These are phyloP conservation scores for Debaryomyces robertsiae DNA, from an alignment of 1,139 yeast species.

Conservation along the genomic window DNA sequence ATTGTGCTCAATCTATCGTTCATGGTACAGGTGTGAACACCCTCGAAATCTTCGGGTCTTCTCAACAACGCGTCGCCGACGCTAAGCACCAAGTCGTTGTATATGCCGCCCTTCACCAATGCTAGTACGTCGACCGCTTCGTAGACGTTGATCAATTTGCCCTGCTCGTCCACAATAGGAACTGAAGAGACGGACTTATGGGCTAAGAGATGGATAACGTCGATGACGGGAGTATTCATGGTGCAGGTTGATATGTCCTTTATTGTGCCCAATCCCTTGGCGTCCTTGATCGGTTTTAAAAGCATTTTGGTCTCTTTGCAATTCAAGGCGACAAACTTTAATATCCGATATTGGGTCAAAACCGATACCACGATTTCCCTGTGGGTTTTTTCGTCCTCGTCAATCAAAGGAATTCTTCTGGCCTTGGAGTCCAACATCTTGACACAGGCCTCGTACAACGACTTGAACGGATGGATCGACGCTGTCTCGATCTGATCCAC, in stretches of 20 bases:
- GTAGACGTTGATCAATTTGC: conserved; percentile 82
- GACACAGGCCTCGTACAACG: conserved; percentile 91
- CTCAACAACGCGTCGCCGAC: conserved; percentile 97
- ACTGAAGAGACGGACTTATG: conserved; percentile 83
- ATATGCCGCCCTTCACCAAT: conserved; percentile 90
- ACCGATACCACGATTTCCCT: conserved; percentile 95
- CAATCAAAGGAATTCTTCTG: conserved; percentile 91
- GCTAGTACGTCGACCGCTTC: conserved; percentile 96
- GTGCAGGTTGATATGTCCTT: conserved; percentile 74
- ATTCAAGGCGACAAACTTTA: conserved; percentile 93
- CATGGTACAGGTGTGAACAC: conserved; percentile 93
- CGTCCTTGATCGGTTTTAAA: conserved; percentile 70
- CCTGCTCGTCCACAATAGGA: conserved; percentile 84
- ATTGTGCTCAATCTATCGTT: conserved; percentile 87
- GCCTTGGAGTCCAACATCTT: conserved; percentile 90
- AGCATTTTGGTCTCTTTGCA: conserved; percentile 93
- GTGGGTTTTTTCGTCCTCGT: conserved; percentile 89
- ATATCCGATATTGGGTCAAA: conserved; percentile 91
- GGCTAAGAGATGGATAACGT: conserved; percentile 82
- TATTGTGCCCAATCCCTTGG: conserved; percentile 62
- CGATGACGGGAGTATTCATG: conserved; percentile 92
- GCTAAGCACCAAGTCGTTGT: conserved; percentile 84
- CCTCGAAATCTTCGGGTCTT: conserved; percentile 95
- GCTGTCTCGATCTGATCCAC: conserved; percentile 87
- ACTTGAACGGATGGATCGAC: conserved; percentile 88